Percentiles rank a stretch among this genome's conserved stretches.
These are phyloP conservation scores for Globisporangium heterothallicum DNA, from an alignment of 352 stramenopile genomes.

Conservation along the genomic window DNA sequence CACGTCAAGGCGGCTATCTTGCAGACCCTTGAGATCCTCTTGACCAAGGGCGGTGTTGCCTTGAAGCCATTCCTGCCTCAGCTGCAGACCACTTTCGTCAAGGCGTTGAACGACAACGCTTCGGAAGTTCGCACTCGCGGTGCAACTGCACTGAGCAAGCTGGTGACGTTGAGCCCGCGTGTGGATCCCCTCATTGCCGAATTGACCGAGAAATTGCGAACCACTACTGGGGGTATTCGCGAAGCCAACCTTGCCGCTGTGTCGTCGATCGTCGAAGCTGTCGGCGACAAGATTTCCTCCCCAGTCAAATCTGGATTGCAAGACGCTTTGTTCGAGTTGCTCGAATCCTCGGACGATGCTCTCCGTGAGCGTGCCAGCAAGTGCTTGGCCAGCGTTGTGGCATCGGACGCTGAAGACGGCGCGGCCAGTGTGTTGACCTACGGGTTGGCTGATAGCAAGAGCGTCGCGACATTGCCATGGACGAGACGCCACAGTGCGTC, in stretches of 20 bases:
- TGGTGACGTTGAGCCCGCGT: conserved; percentile 92
- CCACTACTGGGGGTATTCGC: conserved; percentile 61
- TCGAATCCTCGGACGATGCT: conserved; percentile 59
- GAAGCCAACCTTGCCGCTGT: conserved; percentile 76
- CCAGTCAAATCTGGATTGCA: conserved; percentile 43
- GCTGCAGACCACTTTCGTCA: conserved; percentile 99
- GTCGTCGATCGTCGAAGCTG: conserved; percentile 50
- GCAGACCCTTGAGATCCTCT: conserved; percentile 94
- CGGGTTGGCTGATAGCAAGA: conserved; percentile 32
- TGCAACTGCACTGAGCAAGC: conserved; percentile 88
- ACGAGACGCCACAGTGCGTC: conserved; percentile 60
- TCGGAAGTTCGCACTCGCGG: conserved; percentile 90
- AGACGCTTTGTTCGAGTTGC: conserved; percentile 55
- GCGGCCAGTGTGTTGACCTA: conserved; percentile 38
- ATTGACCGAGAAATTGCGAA: conserved; percentile 79
- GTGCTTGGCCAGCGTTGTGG: conserved; percentile 57
- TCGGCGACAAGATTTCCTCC: conserved; percentile 68
- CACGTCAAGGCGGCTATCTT: conserved; percentile 98
- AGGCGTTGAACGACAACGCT: conserved; percentile 96
- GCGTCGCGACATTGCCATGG: conserved; percentile 36
- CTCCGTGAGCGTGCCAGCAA: conserved; percentile 61
- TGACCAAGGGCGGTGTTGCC: conserved; percentile 94
- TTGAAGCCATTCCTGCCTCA: conserved; percentile 99
- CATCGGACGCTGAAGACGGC: conserved; percentile 32
- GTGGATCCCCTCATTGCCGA: conserved; percentile 96